Evolutionary conservation across 2,329 filamentous ascomycete species (phyloP).

Genomic region (Aspergillus uvarum): DNA sequence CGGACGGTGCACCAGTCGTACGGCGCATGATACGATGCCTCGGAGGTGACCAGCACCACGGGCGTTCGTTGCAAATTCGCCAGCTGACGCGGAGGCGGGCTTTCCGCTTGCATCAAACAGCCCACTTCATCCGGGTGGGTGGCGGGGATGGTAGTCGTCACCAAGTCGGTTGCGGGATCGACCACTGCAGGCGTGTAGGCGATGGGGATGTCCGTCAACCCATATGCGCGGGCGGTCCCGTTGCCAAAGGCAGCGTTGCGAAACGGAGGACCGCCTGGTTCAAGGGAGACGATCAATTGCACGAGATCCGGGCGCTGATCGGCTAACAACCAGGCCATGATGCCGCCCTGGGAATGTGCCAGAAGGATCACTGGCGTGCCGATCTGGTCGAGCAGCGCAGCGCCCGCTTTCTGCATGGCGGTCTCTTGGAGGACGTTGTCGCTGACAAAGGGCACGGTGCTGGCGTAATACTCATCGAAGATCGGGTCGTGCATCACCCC

Average conservation of each 20-base stretch:
- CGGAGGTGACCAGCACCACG: conserved; percentile 52
- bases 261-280: conserved; percentile 53
- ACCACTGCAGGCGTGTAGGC: conserved; percentile 15
- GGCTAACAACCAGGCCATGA: conserved; percentile 47
- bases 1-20: conserved; percentile 58
- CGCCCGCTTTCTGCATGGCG: conserved; percentile 19
- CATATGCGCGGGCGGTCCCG: conserved; percentile 15
- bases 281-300: conserved; percentile 52
- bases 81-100: conserved; percentile 44
- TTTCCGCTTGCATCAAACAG: conserved; percentile 41
- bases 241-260: conserved; percentile 15
- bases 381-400: conserved; percentile 26
- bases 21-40: conserved; percentile 54
- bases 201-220: conserved; percentile 23
- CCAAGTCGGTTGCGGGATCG: conserved; percentile 14
- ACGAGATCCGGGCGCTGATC: conserved; percentile 52
- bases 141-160: conserved; percentile 14
- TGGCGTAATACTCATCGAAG: conserved; percentile 29
- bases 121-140: conserved; percentile 15
- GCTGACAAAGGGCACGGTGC: conserved; percentile 21
- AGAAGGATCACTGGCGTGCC: conserved; percentile 32
- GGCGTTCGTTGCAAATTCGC: conserved; percentile 50
- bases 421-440: conserved; percentile 16
- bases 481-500: conserved; percentile 32
- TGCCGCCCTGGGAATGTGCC: conserved; percentile 52